These are phyloP conservation scores for Cordia subcordata DNA, from an alignment of 257 asterid genomes.

Conservation along the genomic window DNA sequence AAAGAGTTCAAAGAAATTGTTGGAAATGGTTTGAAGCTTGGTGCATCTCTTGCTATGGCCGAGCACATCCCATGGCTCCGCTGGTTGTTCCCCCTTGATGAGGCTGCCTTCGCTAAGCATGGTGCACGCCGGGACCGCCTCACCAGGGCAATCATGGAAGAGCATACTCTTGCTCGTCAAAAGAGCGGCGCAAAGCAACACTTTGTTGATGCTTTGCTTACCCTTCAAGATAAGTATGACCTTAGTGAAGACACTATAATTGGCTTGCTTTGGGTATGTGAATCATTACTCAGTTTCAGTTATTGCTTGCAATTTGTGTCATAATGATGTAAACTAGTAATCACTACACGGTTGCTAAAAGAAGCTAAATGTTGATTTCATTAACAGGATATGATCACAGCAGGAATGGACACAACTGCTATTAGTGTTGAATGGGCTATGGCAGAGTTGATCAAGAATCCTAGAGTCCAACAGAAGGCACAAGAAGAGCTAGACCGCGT, in stretches of 20 bases:
- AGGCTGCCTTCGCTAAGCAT: conserved; percentile 14
- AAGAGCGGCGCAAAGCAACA: conserved; percentile 14
- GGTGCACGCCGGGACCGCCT: conserved; percentile 12
- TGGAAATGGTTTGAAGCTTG: conserved; percentile 15
- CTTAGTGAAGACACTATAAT: conserved; percentile 14
- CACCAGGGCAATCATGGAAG: conserved; percentile 15
- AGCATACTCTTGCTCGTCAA: conserved; percentile 16
- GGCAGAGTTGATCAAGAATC: conserved; percentile 12
- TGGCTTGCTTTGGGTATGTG: conserved; percentile 18
- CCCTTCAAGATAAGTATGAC: conserved; percentile 16
- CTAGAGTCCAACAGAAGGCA: conserved; percentile 15
- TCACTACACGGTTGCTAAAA: neutral
- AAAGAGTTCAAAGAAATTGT: conserved; percentile 16
- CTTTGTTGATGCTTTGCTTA: conserved; percentile 21
- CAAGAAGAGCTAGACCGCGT: conserved; percentile 11
- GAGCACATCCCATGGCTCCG: conserved; percentile 21
- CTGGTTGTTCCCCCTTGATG: conserved; percentile 11
- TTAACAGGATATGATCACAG: conserved; percentile 14
- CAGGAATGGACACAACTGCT: conserved; percentile 10
- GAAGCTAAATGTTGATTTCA: neutral
- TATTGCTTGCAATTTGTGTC: too few species aligned
- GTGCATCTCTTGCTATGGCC: conserved; percentile 10
- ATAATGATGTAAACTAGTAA: too few species aligned
- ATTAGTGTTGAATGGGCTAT: conserved; percentile 9
- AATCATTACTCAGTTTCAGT: neutral